These are phyloP conservation scores for Mortierella sp. DNA, from an alignment of 371 early-diverging fungal genomes.

Conservation along the genomic window DNA sequence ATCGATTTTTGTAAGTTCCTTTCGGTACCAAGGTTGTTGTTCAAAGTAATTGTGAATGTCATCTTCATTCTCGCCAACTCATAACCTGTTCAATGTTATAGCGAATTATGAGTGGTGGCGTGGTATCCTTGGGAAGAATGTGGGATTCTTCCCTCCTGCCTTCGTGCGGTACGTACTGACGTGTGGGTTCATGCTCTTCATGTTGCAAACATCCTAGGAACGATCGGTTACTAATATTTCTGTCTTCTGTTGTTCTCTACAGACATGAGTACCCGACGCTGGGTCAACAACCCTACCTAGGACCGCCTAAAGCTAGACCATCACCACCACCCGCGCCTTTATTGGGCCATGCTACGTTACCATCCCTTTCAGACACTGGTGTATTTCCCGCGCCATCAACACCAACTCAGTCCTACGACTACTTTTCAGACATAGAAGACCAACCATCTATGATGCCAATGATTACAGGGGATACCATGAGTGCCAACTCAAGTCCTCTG, in stretches of 20 bases:
- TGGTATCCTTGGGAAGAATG: slow-evolving; percentile 38
- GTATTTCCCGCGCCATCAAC: slow-evolving; percentile 44
- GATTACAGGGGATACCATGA: slow-evolving; percentile 15
- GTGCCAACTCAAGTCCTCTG: slow-evolving; percentile 7
- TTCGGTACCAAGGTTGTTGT: background rate
- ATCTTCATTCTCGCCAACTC: background rate
- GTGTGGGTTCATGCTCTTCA: background rate
- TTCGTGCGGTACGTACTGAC: slow-evolving; percentile 32
- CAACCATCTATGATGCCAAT: slow-evolving; percentile 47
- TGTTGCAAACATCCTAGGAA: background rate
- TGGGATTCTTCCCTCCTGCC: slow-evolving; percentile 49
- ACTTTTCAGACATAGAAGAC: slow-evolving; percentile 40
- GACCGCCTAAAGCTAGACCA: background rate
- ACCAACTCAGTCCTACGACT: slow-evolving; percentile 23
- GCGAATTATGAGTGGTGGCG: slow-evolving; percentile 53
- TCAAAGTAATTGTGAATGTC: background rate
- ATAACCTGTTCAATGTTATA: background rate
- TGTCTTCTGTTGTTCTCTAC: too few relatives aligned
- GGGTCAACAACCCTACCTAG: slow-evolving; percentile 27
- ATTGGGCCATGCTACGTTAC: background rate
- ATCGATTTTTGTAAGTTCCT: slow-evolving; percentile 38
- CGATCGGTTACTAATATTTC: too few relatives aligned
- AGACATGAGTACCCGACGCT: slow-evolving; percentile 40
- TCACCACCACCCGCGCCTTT: slow-evolving; percentile 17
- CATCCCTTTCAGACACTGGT: slow-evolving; percentile 1